Conservation (phyloP, 2,329 filamentous ascomycete genomes). For the Alternaria conjuncta region DNA sequence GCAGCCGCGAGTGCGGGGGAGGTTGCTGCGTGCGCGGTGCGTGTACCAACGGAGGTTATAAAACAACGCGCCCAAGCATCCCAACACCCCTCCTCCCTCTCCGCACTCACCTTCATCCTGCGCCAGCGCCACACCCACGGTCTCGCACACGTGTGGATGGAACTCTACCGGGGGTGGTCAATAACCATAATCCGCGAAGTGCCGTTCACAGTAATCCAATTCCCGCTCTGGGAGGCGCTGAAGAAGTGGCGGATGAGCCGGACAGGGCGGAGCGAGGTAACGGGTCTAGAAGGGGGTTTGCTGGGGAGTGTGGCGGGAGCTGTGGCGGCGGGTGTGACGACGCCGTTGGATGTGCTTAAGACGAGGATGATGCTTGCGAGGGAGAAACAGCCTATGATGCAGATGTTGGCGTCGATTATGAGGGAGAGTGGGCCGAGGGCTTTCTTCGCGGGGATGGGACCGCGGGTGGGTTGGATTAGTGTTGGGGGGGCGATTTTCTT, state of each 20-base stretch:
- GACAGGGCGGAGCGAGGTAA: slow-evolving; percentile 59
- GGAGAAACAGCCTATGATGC: slow-evolving; percentile 65
- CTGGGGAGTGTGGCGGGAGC: slow-evolving; percentile 86
- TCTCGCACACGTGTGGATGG: slow-evolving; percentile 69
- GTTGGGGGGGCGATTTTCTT: slow-evolving; percentile 93
- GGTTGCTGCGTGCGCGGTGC: slow-evolving; percentile 86
- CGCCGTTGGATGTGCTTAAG: slow-evolving; percentile 94
- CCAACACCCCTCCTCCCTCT: slow-evolving; percentile 73
- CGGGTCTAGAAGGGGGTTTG: slow-evolving; percentile 78
- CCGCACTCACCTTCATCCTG: slow-evolving; percentile 74
- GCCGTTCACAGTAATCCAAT: slow-evolving; percentile 96
- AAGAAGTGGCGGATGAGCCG: slow-evolving; percentile 70
- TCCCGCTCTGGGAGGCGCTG: slow-evolving; percentile 94
- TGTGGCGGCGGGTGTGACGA: slow-evolving; percentile 85
- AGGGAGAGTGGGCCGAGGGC: slow-evolving; percentile 68
- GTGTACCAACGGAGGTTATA: slow-evolving; percentile 94
- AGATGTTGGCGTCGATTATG: slow-evolving; percentile 68
- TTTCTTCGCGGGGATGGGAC: slow-evolving; percentile 79
- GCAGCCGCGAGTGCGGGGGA: slow-evolving; percentile 84
- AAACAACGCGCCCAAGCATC: slow-evolving; percentile 95
- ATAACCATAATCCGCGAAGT: slow-evolving; percentile 96
- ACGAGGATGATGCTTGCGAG: slow-evolving; percentile 92
- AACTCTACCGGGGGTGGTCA: slow-evolving; percentile 89
- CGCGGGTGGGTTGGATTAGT: slow-evolving; percentile 92
- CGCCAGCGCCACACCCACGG: slow-evolving; percentile 49